These are phyloP conservation scores for Ceratocystis lukuohia DNA, from an alignment of 2,329 filamentous ascomycete species.

Conservation along the genomic window DNA sequence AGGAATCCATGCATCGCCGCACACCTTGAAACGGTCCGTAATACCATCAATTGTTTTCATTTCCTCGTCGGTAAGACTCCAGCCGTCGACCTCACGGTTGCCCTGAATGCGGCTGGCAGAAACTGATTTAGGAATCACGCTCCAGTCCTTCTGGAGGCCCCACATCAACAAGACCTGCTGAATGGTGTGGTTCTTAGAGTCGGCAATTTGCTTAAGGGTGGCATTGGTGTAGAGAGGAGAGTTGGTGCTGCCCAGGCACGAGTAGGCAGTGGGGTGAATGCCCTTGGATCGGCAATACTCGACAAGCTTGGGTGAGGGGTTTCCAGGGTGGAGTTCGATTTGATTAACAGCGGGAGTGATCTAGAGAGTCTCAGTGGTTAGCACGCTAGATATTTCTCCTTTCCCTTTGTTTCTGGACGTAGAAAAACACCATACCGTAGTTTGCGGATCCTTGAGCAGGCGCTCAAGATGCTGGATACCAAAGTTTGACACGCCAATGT, in stretches of 20 bases:
- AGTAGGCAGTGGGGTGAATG: slow-evolving; percentile 64
- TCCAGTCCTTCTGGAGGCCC: slow-evolving; percentile 69
- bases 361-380: slow-evolving; percentile 30
- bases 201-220: slow-evolving; percentile 47
- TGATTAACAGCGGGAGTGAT: slow-evolving; percentile 61
- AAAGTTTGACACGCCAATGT: slow-evolving; percentile 82
- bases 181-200: slow-evolving; percentile 51
- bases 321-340: slow-evolving; percentile 68
- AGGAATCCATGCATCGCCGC: slow-evolving; percentile 59
- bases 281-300: slow-evolving; percentile 58
- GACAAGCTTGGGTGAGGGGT: slow-evolving; percentile 67
- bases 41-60: slow-evolving; percentile 53
- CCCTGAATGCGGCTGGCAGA: slow-evolving; percentile 58
- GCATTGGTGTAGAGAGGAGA: slow-evolving; percentile 56
- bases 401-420: not conserved
- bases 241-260: slow-evolving; percentile 57
- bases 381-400: slow-evolving; percentile 24
- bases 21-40: slow-evolving; percentile 70
- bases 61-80: slow-evolving; percentile 60
- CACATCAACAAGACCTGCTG: slow-evolving; percentile 70
- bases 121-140: slow-evolving; percentile 75
- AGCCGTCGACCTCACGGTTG: slow-evolving; percentile 65
- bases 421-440: slow-evolving; percentile 26
- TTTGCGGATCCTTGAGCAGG: slow-evolving; percentile 51
- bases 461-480: slow-evolving; percentile 67